A percentile compares a stretch with the other conserved stretches of the same genome.
phyloP scores from a whole-genome alignment of 192 early-diverging fungal genomes.

The Podila clonocystis region DNA sequence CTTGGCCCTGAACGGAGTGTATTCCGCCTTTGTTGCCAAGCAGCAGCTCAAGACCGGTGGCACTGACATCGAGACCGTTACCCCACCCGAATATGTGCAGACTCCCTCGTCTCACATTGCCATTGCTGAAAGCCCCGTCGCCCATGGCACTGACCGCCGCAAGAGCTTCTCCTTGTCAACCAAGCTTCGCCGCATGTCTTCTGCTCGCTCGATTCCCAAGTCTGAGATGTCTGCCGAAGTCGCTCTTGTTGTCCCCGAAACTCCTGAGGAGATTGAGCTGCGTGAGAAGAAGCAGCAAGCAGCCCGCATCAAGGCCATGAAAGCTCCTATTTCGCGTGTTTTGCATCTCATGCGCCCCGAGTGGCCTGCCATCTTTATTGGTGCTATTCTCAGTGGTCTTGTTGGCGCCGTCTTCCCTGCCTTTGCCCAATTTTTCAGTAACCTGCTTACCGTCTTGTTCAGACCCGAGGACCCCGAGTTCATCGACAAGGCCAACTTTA shows the following conservation, averaged over 20 bases:
- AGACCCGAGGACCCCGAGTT: conserved; percentile 2
- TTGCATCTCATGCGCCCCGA: conserved; percentile 64
- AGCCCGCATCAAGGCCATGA: conserved; percentile 51
- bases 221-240: conserved; percentile 39
- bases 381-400: conserved; percentile 66
- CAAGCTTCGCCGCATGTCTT: conserved; percentile 48
- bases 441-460: neutral
- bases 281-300: conserved; percentile 49
- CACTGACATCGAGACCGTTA: conserved; percentile 19
- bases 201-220: conserved; percentile 26
- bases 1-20: conserved; percentile 61
- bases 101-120: conserved; percentile 19
- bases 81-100: neutral
- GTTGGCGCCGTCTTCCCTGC: conserved; percentile 82
- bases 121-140: conserved; percentile 25
- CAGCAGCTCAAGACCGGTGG: conserved; percentile 62
- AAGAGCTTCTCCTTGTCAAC: conserved; percentile 72
- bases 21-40: conserved; percentile 64
- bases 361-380: conserved; percentile 63
- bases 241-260: conserved; percentile 22
- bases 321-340: conserved; percentile 66
- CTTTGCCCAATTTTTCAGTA: conserved; percentile 77
- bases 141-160: conserved; percentile 57
- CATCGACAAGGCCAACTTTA: conserved; percentile 50
- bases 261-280: conserved; percentile 45